phyloP scores from a whole-genome alignment of 2,329 filamentous ascomycete genomes.

The Calycina marina region DNA sequence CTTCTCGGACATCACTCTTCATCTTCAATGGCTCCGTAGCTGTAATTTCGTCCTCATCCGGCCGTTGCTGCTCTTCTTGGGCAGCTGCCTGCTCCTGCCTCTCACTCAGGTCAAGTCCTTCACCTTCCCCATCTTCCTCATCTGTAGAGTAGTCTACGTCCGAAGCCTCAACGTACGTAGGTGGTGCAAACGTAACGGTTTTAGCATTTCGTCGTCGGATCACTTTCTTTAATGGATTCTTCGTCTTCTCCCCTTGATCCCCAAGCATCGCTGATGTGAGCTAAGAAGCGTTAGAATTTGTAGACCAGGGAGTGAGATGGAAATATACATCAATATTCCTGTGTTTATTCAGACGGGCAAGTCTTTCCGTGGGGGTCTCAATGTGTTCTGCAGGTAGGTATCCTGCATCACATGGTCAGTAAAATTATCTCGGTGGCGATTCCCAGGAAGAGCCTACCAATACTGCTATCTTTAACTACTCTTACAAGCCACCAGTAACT shows the following conservation, averaged over 20 bases:
- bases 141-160: slow-evolving; percentile 58
- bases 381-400: slow-evolving; percentile 97
- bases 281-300: slow-evolving; percentile 23
- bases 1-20: slow-evolving; percentile 24
- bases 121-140: slow-evolving; percentile 39
- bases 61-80: slow-evolving; percentile 15
- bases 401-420: slow-evolving; percentile 34
- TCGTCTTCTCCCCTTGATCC: slow-evolving; percentile 55
- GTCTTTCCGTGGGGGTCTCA: slow-evolving; percentile 86
- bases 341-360: slow-evolving; percentile 93
- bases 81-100: slow-evolving; percentile 27
- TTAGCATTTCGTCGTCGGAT: slow-evolving; percentile 58
- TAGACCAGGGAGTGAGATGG: slow-evolving; percentile 4
- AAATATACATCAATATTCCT: slow-evolving; percentile 85
- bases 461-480: slow-evolving; percentile 94
- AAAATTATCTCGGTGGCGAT: slow-evolving; percentile 1
- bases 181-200: slow-evolving; percentile 55
- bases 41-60: slow-evolving; percentile 23
- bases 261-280: slow-evolving; percentile 58
- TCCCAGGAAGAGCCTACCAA: slow-evolving; percentile 35
- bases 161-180: slow-evolving; percentile 58
- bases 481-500: slow-evolving; percentile 99
- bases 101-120: slow-evolving; percentile 31
- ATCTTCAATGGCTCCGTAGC: slow-evolving; percentile 26
- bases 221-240: slow-evolving; percentile 60